These are phyloP conservation scores for Phaeosphaeriaceae sp. DNA, from an alignment of 2,329 filamentous ascomycete species.

Conservation along the genomic window DNA sequence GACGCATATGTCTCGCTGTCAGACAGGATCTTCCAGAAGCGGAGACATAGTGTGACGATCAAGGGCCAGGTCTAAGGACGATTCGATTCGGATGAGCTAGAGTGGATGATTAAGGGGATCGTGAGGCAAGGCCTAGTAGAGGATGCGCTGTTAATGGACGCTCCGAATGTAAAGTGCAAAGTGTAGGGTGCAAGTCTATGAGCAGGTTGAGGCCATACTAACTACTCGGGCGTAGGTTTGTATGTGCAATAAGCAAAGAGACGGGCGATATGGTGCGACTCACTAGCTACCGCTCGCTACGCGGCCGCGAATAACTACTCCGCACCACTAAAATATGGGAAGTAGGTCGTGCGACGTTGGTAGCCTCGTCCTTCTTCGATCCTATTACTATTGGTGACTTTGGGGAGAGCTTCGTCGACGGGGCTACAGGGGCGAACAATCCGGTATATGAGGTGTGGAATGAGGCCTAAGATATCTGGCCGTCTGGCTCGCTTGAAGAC, in stretches of 20 bases:
- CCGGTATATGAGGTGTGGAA: conserved; percentile 52
- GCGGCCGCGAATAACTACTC: conserved; percentile 21
- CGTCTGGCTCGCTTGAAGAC: conserved; percentile 13
- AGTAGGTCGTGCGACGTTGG: conserved; percentile 15
- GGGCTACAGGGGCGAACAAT: no score
- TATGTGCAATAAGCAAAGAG: conserved; percentile 38
- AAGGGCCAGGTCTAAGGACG: conserved; percentile 20
- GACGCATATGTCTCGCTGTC: conserved; percentile 11
- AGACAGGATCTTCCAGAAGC: conserved; percentile 16
- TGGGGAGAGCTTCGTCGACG: no score
- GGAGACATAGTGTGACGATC: conserved; percentile 11
- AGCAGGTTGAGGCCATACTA: not conserved
- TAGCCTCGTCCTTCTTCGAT: conserved; percentile 16
- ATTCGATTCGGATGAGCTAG: conserved; percentile 27
- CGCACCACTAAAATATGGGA: conserved; percentile 29
- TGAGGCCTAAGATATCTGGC: conserved; percentile 31
- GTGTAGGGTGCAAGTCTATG: conserved; percentile 3
- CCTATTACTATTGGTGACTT: conserved; percentile 18
- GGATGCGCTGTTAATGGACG: conserved; percentile 11
- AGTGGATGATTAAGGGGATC: conserved; percentile 14
- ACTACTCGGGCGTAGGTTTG: conserved; percentile 7
- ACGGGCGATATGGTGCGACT: conserved; percentile 41
- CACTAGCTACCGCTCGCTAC: conserved; percentile 39
- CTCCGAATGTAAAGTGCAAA: conserved; percentile 3
- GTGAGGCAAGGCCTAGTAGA: conserved; percentile 18